Percentiles rank a stretch among this genome's conserved stretches.
These are phyloP conservation scores for Dissophora globulifera DNA, from an alignment of 192 early-diverging fungal genomes.

Conservation along the genomic window DNA sequence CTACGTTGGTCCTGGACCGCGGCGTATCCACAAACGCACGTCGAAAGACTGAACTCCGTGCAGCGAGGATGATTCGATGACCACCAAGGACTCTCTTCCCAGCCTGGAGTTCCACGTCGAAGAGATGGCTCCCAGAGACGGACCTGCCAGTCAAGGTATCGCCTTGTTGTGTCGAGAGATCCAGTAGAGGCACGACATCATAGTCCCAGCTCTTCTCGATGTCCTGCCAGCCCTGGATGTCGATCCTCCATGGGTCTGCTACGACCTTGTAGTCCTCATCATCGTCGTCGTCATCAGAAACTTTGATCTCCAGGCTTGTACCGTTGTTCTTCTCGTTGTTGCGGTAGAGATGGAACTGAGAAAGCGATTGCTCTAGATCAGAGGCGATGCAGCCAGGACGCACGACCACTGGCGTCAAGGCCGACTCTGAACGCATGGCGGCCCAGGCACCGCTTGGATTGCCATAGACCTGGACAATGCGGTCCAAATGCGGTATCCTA, in stretches of 20 bases:
- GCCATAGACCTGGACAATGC: conserved; percentile 65
- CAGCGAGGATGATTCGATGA: conserved; percentile 59
- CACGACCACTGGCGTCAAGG: conserved; percentile 41
- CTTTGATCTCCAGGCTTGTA: background rate
- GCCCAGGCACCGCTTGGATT: conserved; percentile 73
- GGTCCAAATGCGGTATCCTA: conserved; percentile 67
- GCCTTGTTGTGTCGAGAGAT: background rate
- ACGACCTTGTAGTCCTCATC: conserved; percentile 16
- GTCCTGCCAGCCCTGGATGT: conserved; percentile 31
- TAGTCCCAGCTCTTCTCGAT: conserved; percentile 47
- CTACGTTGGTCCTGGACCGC: background rate
- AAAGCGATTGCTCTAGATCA: conserved; percentile 55
- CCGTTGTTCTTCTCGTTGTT: conserved; percentile 40
- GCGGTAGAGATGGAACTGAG: conserved; percentile 35
- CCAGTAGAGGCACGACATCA: conserved; percentile 36
- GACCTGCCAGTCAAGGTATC: background rate
- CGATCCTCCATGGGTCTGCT: conserved; percentile 29
- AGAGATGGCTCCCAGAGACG: conserved; percentile 41
- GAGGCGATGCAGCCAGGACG: conserved; percentile 34
- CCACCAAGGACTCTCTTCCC: conserved; percentile 53
- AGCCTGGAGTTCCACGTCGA: conserved; percentile 60
- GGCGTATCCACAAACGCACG: conserved; percentile 25
- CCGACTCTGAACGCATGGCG: conserved; percentile 64
- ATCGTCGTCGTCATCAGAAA: conserved; percentile 19
- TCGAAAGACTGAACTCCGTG: conserved; percentile 53